Base-by-base conservation (phyloP, 2,329 filamentous ascomycete species). In the Trichoderma endophyticum region DNA sequence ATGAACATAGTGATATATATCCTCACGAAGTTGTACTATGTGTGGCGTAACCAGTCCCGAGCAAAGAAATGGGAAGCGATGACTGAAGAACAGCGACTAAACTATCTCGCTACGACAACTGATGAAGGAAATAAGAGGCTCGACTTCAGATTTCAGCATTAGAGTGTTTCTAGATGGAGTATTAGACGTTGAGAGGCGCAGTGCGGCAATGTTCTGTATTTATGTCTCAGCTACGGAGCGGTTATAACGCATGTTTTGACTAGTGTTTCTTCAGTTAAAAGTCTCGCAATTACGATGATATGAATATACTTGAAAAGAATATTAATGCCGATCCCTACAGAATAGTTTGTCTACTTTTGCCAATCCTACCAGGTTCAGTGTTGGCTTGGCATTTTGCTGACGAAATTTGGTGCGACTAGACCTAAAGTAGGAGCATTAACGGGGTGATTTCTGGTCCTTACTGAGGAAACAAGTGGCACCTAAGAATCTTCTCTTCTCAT, bases 101-200 rank as follows among this genome's bases (percentile, higher is more conserved):
- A 83, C 1, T 89, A 89, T 72, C 72, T 86, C 3, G 75, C 82
- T 39, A 86, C 83, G 32, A 87, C 85, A 0, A 84, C 79, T 4
- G 86, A 89, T 72, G 81, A 88, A 76, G 87, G 87, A 0, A 83
- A 84, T 72, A 86, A 88, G 79, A 84, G 88, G 76, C 77, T 88
- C 69, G 86, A 89, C 74, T 89, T 89, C 75, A 77, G 84, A 21
- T 89, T 89, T 73, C 83, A 78, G 12, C 84, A 86, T 74, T 87
- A 81, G 62, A 69, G 12, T 15, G 39, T 57, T 26, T 30, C 24
- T 28, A 43, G 34, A 57, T 43, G 14, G 7, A 4, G 51, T 39
- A 67, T 57, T 57, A 43, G 32, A 57, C 9, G 39, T 67, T 8
- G 48, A 14, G 15, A 5, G 32, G 21, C 7, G 21, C 12, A 24